Percentiles rank a stretch among this genome's conserved stretches.
These are phyloP conservation scores for Diphasiastrum complanatum DNA, from an alignment of 83 land plant species.

Conservation along the genomic window DNA sequence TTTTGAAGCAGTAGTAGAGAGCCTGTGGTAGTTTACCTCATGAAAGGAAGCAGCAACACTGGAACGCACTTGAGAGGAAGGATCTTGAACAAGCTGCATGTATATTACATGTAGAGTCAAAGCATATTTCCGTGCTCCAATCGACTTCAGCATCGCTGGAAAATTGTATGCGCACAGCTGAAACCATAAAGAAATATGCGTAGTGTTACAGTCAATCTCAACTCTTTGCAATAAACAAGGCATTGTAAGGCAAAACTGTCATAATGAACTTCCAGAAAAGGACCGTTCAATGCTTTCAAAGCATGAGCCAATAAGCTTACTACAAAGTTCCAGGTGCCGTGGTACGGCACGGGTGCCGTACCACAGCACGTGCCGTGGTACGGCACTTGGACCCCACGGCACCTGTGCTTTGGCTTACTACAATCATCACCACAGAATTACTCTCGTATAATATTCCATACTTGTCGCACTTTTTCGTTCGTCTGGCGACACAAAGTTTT, in stretches of 20 bases:
- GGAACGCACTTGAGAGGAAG: conserved; percentile 20
- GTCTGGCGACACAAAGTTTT: conserved; percentile 18
- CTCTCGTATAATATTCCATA: conserved; percentile 6
- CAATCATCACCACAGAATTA: background rate
- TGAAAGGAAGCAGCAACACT: conserved; percentile 35
- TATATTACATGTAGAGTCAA: conserved; percentile 23
- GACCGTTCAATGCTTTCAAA: too few relatives aligned
- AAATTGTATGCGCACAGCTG: conserved; percentile 37
- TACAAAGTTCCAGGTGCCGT: too few relatives aligned
- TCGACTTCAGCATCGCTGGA: conserved; percentile 31
- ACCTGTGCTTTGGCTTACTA: too few relatives aligned
- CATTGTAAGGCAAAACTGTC: too few relatives aligned
- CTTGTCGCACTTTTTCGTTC: conserved; percentile 30
- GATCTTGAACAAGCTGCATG: conserved; percentile 26
- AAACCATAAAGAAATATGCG: background rate
- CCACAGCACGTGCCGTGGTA: too few relatives aligned
- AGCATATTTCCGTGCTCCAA: conserved; percentile 36
- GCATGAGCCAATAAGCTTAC: too few relatives aligned
- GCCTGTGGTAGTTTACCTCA: conserved; percentile 22
- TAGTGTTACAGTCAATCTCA: background rate
- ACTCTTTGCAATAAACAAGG: too few relatives aligned
- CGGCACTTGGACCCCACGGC: too few relatives aligned
- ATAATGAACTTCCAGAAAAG: too few relatives aligned
- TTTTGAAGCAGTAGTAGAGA: too few relatives aligned
- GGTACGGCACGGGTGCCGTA: too few relatives aligned